Evolutionary conservation across 371 early-diverging fungal species (phyloP).

Genomic region (Mucor circinelloides): DNA sequence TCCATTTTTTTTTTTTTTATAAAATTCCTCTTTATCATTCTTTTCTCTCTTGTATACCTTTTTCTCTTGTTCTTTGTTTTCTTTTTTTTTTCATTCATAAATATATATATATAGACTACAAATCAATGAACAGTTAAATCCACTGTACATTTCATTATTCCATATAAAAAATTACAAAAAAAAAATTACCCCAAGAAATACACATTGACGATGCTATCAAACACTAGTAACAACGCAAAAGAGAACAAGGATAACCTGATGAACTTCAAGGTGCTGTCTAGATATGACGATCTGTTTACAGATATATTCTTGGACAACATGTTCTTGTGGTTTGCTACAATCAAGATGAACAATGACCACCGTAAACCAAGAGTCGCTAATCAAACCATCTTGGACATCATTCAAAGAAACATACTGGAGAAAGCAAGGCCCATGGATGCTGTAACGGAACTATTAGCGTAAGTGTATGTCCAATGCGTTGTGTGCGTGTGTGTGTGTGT

Average conservation of each 20-base stretch:
- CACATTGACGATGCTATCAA: background rate
- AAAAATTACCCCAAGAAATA: background rate
- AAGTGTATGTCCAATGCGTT: slow-evolving; percentile 14
- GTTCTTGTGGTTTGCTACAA: slow-evolving; percentile 70
- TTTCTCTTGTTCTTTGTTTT: background rate
- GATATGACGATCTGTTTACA: slow-evolving; percentile 72
- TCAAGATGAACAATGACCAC: slow-evolving; percentile 43
- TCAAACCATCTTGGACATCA: slow-evolving; percentile 52
- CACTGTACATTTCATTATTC: background rate
- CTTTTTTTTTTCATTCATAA: background rate
- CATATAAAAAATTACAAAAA: background rate
- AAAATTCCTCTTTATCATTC: slow-evolving; percentile 5
- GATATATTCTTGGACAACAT: slow-evolving; percentile 68
- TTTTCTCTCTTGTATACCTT: background rate
- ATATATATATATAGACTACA: background rate
- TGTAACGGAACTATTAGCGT: slow-evolving; percentile 46
- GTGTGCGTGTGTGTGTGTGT: background rate
- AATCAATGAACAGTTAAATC: slow-evolving; percentile 4
- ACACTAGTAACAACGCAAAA: background rate
- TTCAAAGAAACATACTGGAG: slow-evolving; percentile 49
- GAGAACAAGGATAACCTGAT: slow-evolving; percentile 22
- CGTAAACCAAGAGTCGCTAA: slow-evolving; percentile 38
- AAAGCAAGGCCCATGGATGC: slow-evolving; percentile 50
- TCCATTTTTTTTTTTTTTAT: slow-evolving; percentile 3
- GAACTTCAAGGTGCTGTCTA: slow-evolving; percentile 58